Conservation (phyloP, 768 basidiomycete genomes). For the Tephrocybe rancida region DNA sequence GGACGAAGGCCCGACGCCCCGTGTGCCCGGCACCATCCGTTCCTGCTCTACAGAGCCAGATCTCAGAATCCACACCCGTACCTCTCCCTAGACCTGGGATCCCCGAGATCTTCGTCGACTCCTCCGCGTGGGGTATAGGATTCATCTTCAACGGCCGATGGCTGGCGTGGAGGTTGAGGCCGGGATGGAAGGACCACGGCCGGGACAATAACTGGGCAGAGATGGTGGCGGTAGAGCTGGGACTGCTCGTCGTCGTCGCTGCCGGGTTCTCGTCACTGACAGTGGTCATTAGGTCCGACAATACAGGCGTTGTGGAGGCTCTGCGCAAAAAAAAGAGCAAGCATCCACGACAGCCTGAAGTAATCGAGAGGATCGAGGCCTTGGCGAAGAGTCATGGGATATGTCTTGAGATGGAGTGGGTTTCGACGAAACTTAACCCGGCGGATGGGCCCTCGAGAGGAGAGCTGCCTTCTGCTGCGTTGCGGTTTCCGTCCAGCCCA, state of each 20-base stretch:
- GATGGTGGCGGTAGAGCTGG: slow-evolving; percentile 45
- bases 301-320: slow-evolving; percentile 38
- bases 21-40: slow-evolving; percentile 13
- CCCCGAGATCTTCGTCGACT: slow-evolving; percentile 39
- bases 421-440: slow-evolving; percentile 8
- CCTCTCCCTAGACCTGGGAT: background rate
- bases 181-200: slow-evolving; percentile 28
- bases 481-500: slow-evolving; percentile 8
- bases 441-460: slow-evolving; percentile 20
- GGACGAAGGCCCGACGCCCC: no score
- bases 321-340: no score
- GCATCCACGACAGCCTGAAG: no score
- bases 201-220: slow-evolving; percentile 47
- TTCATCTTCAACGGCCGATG: slow-evolving; percentile 33
- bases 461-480: slow-evolving; percentile 5
- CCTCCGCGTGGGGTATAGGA: slow-evolving; percentile 46
- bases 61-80: no score
- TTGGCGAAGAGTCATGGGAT: no score
- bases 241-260: slow-evolving; percentile 31
- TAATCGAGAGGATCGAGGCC: no score
- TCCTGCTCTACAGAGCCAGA: no score
- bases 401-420: background rate
- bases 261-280: slow-evolving; percentile 24
- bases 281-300: slow-evolving; percentile 37
- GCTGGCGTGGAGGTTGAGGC: slow-evolving; percentile 40